These are phyloP conservation scores for Juncus inflexus DNA, from an alignment of 176 grass and related monocot genomes.

Conservation along the genomic window DNA sequence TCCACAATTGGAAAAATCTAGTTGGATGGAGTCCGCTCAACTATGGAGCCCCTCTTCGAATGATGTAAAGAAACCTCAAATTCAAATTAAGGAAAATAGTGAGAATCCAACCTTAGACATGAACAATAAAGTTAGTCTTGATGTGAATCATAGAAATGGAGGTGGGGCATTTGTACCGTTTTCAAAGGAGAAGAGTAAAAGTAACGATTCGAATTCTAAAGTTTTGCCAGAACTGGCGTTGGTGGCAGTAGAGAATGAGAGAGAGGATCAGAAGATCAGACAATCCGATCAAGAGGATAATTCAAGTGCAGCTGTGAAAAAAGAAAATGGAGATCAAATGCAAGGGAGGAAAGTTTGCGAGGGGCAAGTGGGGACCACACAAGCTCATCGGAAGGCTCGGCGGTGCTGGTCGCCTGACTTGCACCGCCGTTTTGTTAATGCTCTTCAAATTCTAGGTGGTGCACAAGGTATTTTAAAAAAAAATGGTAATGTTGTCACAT, in stretches of 20 bases:
- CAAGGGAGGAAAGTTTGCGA: constrained; percentile 30
- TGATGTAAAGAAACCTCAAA: constrained; percentile 37
- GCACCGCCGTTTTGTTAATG: constrained; percentile 95
- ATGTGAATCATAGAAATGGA: constrained; percentile 42
- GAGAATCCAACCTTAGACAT: constrained; percentile 52
- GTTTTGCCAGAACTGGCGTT: constrained; percentile 68
- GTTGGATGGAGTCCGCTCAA: constrained; percentile 96
- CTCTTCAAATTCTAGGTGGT: constrained; percentile 94
- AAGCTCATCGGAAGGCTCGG: constrained; percentile 75
- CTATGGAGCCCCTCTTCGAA: constrained; percentile 64
- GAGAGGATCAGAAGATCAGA: constrained; percentile 29
- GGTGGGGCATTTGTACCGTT: constrained; percentile 91
- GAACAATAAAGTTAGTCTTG: constrained; percentile 39
- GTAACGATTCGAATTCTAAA: constrained; percentile 18
- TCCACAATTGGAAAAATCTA: constrained; percentile 74
- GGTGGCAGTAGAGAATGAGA: constrained; percentile 55
- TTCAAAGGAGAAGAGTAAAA: constrained; percentile 64
- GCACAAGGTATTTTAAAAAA: constrained; percentile 57
- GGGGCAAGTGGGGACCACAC: constrained; percentile 25
- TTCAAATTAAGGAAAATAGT: constrained; percentile 36
- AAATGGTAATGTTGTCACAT: background rate
- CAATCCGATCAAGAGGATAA: constrained; percentile 29
- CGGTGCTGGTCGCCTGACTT: constrained; percentile 98
- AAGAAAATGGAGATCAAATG: constrained; percentile 43
- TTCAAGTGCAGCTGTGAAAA: constrained; percentile 20